Base-by-base conservation (phyloP, 371 early-diverging fungal genomes). In the Synchytrium microbalum region DNA sequence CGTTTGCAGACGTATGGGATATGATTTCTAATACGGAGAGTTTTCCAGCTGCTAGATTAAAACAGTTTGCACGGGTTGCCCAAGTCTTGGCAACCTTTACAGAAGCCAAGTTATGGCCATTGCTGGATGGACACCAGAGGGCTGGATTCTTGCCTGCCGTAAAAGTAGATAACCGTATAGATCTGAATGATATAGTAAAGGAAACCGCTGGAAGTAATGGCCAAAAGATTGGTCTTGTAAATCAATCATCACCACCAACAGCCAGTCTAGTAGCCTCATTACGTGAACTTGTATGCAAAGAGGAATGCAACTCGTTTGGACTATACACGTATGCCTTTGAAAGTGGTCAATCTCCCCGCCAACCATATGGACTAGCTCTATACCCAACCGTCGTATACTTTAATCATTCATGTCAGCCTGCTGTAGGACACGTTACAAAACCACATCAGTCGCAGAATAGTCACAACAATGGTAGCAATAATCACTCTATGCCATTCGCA, bases 351-450 rank as follows among this genome's bases (percentile, higher is more conserved):
- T n/a, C 0, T 2, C 64, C 65, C 19, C 63, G 75, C 1, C 73
- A 76, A 57, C 61, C 71, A 16, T 79, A 75, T 2, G 90, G 85
- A 0, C 82, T 85, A 61, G 85, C 84, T 0, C 75, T 89, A 24
- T 89, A 86, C 66, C 83, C 90, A 0, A 75, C 74, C 0, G 89
- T 88, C 1, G 84, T 87, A 3, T 89, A 84, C 64, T 92, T 90
- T 70, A 90, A 92, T 67, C 91, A 90, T 68, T 79, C 89, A 0
- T 92, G 92, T 63, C 75, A 76, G 16, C 87, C 90, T 1, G 88
- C 88, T 57, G 73, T 89, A 19, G 72, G 64, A 30, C 62, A 90
- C 82, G 70, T 59, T 64, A 0, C 74, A 83, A 38, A 19, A 19
- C 64, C 59, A 26, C 32, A 30, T n/a, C 19, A 1, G 29, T 1